These are phyloP conservation scores for Larix kaempferi DNA, from an alignment of 75 land plant genomes.

Conservation along the genomic window DNA sequence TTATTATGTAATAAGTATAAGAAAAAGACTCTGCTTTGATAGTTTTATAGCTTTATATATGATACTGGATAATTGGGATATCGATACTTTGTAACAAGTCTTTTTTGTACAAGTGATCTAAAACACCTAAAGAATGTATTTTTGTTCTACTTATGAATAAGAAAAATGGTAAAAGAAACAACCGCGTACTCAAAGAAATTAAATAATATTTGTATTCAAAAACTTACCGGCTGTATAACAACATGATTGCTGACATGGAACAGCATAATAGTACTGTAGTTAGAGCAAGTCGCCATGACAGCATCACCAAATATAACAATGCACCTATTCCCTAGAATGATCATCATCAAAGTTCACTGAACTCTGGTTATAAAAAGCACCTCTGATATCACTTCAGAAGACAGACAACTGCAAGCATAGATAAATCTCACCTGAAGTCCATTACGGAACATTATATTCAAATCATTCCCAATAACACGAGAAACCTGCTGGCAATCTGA, in stretches of 20 bases:
- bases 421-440: conserved; percentile 62
- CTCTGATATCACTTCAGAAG: not conserved
- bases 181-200: not conserved
- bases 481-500: conserved; percentile 97
- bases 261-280: conserved; percentile 64
- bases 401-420: not conserved
- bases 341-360: conserved; percentile 10
- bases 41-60: no score
- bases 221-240: conserved; percentile 68
- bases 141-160: no score
- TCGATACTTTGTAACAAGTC: not conserved
- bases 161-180: no score
- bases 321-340: conserved; percentile 76
- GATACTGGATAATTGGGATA: no score
- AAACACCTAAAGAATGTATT: not conserved
- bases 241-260: conserved; percentile 48
- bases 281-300: conserved; percentile 83
- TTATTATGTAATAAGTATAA: no score
- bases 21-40: no score
- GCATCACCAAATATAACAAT: conserved; percentile 62
- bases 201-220: not conserved
- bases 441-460: conserved; percentile 78
- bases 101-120: no score
- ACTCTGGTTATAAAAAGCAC: not conserved
- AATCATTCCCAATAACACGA: conserved; percentile 88